Percentiles rank a stretch among this genome's conserved stretches.
phyloP scores from a whole-genome alignment of 805 yeast genomes.

The Candida saitoana region DNA sequence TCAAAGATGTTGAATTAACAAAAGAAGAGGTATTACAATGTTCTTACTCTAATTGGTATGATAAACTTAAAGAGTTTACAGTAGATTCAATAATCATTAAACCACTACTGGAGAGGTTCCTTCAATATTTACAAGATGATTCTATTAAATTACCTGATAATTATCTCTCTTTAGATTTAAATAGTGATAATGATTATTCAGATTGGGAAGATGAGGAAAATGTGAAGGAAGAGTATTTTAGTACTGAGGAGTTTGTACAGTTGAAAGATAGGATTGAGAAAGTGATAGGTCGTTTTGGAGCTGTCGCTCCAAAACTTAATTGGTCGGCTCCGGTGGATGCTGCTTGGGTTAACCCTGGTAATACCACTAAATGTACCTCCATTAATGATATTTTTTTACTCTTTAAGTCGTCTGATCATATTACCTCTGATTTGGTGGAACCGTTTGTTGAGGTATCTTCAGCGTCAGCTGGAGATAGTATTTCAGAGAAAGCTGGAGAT shows the following conservation, averaged over 20 bases:
- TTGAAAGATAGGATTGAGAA: constrained; percentile 36
- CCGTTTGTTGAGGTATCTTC: constrained; percentile 59
- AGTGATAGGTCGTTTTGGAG: constrained; percentile 46
- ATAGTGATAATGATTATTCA: constrained; percentile 63
- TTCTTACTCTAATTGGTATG: constrained; percentile 34
- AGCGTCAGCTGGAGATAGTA: too few species aligned
- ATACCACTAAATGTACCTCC: constrained; percentile 65
- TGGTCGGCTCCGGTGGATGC: constrained; percentile 98
- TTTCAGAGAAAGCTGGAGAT: too few species aligned
- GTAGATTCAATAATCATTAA: constrained; percentile 22
- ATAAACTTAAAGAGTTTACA: constrained; percentile 16
- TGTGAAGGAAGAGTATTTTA: constrained; percentile 5
- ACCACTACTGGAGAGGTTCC: constrained; percentile 32
- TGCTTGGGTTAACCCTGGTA: constrained; percentile 81
- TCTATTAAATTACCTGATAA: constrained; percentile 19
- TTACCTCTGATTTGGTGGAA: constrained; percentile 76
- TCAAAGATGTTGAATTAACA: constrained; percentile 23
- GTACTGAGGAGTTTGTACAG: not conserved
- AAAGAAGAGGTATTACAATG: constrained; percentile 29
- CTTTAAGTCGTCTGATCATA: constrained; percentile 82
- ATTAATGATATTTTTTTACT: constrained; percentile 76
- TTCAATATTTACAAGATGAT: constrained; percentile 29
- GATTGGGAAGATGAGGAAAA: constrained; percentile 60
- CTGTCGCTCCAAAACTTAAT: constrained; percentile 83
- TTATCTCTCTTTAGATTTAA: constrained; percentile 18